phyloP scores from a whole-genome alignment of 2,329 filamentous ascomycete species.

The Alternaria alternata region DNA sequence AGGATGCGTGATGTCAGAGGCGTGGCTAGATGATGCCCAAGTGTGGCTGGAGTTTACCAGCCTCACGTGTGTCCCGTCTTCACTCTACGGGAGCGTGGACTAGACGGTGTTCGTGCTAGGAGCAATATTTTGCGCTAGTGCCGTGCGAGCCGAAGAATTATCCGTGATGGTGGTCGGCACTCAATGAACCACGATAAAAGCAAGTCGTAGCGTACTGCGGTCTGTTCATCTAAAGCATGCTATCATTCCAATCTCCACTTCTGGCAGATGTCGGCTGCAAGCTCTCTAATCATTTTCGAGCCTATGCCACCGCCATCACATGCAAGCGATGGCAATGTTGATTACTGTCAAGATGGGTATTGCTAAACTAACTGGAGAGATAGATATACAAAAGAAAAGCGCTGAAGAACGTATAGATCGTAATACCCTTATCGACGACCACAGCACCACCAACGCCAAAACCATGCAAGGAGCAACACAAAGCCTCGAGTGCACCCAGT shows the following conservation, averaged over 20 bases:
- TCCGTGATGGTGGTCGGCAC: neutral
- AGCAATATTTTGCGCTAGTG: neutral
- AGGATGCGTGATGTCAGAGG: constrained; percentile 15
- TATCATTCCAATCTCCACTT: neutral
- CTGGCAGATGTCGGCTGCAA: neutral
- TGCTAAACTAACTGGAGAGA: neutral
- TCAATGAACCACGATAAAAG: neutral
- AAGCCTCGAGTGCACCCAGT: neutral
- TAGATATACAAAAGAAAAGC: neutral
- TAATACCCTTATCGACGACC: neutral
- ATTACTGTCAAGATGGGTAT: neutral
- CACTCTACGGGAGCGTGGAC: neutral
- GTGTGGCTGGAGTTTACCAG: constrained; percentile 1
- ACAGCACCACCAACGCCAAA: constrained; percentile 11
- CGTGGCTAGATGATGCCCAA: constrained; percentile 8
- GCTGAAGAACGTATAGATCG: neutral
- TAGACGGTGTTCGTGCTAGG: neutral
- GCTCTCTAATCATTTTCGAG: neutral
- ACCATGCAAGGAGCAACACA: constrained; percentile 7
- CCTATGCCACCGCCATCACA: neutral
- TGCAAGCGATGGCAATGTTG: neutral
- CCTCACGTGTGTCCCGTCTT: constrained; percentile 9
- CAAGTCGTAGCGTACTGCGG: neutral
- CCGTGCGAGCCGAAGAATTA: neutral
- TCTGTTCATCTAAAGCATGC: neutral